Conservation (phyloP, 2,329 filamentous ascomycete genomes). For the Fusarium brevicatenulatum region DNA sequence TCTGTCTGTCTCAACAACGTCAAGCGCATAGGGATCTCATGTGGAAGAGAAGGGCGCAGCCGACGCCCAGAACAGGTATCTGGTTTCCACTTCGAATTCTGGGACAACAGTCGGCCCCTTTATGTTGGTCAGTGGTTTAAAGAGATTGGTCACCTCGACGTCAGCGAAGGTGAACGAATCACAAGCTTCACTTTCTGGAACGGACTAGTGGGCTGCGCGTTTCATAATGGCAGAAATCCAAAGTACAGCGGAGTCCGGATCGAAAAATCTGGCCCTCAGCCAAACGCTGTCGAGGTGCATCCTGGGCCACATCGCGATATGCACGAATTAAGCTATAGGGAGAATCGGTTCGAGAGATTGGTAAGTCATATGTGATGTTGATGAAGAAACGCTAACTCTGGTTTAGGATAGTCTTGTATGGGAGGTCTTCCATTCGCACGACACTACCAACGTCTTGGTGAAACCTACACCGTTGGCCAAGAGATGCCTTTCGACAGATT, state of each 20-base stretch:
- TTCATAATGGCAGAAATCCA: no score
- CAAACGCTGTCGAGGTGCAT: background rate
- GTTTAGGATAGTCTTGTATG: no score
- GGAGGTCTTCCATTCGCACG: no score
- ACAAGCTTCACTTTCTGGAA: no score
- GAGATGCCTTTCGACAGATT: background rate
- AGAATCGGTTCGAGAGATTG: background rate
- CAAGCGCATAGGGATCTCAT: background rate
- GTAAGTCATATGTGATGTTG: background rate
- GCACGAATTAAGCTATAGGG: background rate
- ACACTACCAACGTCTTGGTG: no score
- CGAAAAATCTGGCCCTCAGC: background rate
- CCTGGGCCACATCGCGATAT: background rate
- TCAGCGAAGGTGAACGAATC: no score
- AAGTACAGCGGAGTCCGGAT: background rate
- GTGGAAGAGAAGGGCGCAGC: background rate
- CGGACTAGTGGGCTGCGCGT: no score
- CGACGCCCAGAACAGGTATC: background rate
- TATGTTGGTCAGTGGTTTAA: constrained; percentile 15
- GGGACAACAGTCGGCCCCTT: background rate
- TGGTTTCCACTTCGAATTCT: constrained; percentile 13
- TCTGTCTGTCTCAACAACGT: no score
- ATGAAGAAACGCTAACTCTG: no score
- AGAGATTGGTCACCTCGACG: background rate
- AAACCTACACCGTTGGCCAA: background rate